phyloP scores from a whole-genome alignment of 2,329 filamentous ascomycete species.

The Simplicillium sp. region DNA sequence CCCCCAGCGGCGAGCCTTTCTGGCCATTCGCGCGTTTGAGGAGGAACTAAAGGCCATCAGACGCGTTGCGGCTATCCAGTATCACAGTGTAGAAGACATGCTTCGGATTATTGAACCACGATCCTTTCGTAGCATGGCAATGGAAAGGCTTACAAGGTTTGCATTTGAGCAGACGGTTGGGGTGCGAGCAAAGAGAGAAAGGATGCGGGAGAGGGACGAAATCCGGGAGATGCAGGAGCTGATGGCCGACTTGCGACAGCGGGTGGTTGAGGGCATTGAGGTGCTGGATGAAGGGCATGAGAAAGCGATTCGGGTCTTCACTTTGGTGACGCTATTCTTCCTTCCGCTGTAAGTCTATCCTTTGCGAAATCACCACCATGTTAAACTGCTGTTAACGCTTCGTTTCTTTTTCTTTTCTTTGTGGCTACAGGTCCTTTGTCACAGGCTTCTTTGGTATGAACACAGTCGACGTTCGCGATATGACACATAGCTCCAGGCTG shows the following conservation, averaged over 20 bases:
- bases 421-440: conserved; percentile 13
- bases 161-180: neutral
- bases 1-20: conserved; percentile 7
- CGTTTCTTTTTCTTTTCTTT: neutral
- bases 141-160: neutral
- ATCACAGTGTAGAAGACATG: neutral
- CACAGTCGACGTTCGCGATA: conserved; percentile 29
- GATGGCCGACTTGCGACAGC: neutral
- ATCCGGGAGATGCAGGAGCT: neutral
- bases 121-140: neutral
- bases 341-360: conserved; percentile 19
- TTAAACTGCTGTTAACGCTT: neutral
- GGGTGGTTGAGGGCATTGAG: conserved; percentile 15
- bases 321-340: conserved; percentile 29
- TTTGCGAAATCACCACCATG: no score
- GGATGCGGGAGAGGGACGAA: neutral
- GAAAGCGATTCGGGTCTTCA: conserved; percentile 24
- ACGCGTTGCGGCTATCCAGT: conserved; percentile 3
- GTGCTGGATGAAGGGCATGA: conserved; percentile 18
- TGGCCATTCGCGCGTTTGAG: conserved; percentile 7
- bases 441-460: conserved; percentile 34
- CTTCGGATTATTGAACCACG: neutral
- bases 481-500: conserved; percentile 23
- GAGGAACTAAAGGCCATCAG: conserved; percentile 9
- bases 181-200: neutral